phyloP scores from a whole-genome alignment of 108 stramenopile species.

The Licmophora abbreviata region DNA sequence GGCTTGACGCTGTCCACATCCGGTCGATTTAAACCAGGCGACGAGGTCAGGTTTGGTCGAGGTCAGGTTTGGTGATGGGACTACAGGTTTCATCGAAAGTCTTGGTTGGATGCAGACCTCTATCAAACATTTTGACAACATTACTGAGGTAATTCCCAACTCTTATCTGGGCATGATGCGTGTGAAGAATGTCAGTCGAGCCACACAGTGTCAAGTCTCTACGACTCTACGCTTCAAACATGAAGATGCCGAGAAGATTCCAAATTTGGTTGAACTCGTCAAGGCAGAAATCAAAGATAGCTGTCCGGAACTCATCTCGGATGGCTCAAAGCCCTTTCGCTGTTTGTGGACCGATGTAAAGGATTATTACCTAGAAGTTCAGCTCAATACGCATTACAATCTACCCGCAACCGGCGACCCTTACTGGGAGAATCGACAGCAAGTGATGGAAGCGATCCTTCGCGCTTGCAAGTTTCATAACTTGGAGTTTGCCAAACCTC shows the following conservation, averaged over 20 bases:
- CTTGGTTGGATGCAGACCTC: conserved; percentile 22
- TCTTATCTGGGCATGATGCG: conserved; percentile 31
- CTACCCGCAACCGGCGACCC: conserved; percentile 41
- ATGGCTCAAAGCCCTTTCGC: conserved; percentile 55
- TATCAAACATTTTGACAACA: conserved; percentile 24
- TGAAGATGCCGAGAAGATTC: conserved; percentile 40
- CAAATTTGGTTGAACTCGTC: conserved; percentile 39
- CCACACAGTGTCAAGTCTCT: conserved; percentile 47
- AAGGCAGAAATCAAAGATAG: conserved; percentile 45
- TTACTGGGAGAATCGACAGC: conserved; percentile 54
- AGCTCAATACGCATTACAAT: conserved; percentile 55
- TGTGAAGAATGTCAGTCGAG: conserved; percentile 52
- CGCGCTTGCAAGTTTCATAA: conserved; percentile 51
- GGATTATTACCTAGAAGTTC: conserved; percentile 38
- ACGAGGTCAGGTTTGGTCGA: conserved; percentile 33
- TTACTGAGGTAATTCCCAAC: conserved; percentile 35
- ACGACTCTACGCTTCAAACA: conserved; percentile 48
- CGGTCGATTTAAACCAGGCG: conserved; percentile 58
- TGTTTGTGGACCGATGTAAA: conserved; percentile 42
- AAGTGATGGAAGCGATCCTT: conserved; percentile 52
- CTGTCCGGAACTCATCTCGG: conserved; percentile 54
- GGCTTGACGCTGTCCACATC: conserved; percentile 44
- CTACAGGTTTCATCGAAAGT: conserved; percentile 19
- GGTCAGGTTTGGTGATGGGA: conserved; percentile 30
- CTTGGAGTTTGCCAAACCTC: conserved; percentile 28